Percentiles rank a stretch among this genome's conserved stretches.
Evolutionary conservation across 1,284 basidiomycete genomes (phyloP).

Genomic region (Pseudozyma pruni): DNA sequence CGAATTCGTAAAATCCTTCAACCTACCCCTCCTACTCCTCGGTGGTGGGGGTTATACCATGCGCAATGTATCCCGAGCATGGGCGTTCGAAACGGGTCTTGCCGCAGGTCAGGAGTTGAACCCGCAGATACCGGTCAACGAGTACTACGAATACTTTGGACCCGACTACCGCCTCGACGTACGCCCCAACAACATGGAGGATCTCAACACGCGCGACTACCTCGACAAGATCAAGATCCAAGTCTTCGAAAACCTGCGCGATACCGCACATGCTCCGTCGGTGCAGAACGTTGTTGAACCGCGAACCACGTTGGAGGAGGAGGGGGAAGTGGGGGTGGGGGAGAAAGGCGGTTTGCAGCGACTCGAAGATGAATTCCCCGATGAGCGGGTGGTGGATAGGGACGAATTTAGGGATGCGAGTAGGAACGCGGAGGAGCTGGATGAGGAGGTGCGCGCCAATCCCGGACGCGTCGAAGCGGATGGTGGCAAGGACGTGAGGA

Average conservation of each 20-base stretch:
- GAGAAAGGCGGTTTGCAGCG: slow-evolving; percentile 49
- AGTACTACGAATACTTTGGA: slow-evolving; percentile 96
- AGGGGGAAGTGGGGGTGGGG: slow-evolving; percentile 42
- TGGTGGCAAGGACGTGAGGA: slow-evolving; percentile 3
- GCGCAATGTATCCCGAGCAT: slow-evolving; percentile 94
- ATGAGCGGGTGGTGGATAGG: slow-evolving; percentile 25
- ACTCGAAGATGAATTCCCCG: slow-evolving; percentile 29
- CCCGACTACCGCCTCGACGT: slow-evolving; percentile 98
- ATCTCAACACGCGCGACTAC: slow-evolving; percentile 92
- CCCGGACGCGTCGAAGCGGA: slow-evolving; percentile 1
- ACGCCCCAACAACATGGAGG: slow-evolving; percentile 92
- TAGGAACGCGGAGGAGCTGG: slow-evolving; percentile 52
- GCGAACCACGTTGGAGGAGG: slow-evolving; percentile 27
- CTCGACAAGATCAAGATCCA: slow-evolving; percentile 91
- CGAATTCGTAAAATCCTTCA: slow-evolving; percentile 95
- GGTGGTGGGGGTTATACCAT: slow-evolving; percentile 99
- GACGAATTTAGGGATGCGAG: slow-evolving; percentile 43
- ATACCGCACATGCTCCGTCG: slow-evolving; percentile 56
- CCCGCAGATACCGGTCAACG: slow-evolving; percentile 70
- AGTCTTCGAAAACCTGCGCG: slow-evolving; percentile 77
- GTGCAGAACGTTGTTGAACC: slow-evolving; percentile 65
- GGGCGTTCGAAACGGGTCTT: slow-evolving; percentile 97
- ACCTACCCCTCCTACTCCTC: slow-evolving; percentile 88
- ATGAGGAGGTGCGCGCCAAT: slow-evolving; percentile 20
- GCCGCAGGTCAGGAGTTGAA: slow-evolving; percentile 94